Conservation (phyloP, 345 rosid genomes). For the Dipteronia sinensis region DNA sequence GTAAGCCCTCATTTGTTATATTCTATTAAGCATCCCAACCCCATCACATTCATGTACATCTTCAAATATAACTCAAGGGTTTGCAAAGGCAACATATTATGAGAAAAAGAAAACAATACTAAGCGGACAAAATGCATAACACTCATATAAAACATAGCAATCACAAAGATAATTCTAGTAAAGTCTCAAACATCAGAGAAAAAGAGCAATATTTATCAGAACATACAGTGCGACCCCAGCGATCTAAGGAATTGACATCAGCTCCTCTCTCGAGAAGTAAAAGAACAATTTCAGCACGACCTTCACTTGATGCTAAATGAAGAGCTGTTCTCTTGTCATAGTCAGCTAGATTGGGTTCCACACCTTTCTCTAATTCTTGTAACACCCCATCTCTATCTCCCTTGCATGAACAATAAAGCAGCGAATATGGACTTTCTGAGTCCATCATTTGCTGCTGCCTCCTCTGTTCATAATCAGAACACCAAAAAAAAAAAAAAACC, state of each 20-base stretch:
- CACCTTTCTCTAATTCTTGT: slow-evolving; percentile 55
- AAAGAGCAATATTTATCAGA: not conserved
- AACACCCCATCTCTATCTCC: slow-evolving; percentile 54
- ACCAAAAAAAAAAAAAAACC: no score
- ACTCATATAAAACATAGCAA: not conserved
- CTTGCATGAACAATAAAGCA: slow-evolving; percentile 55
- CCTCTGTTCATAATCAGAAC: slow-evolving; percentile 20
- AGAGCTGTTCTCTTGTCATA: slow-evolving; percentile 72
- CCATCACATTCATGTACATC: not conserved
- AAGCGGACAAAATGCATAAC: not conserved
- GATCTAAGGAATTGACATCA: slow-evolving; percentile 56
- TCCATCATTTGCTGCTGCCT: slow-evolving; percentile 29
- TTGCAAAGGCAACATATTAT: not conserved
- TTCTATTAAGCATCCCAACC: not conserved
- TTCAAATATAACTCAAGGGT: not conserved
- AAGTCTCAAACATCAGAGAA: not conserved
- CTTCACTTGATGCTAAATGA: slow-evolving; percentile 66
- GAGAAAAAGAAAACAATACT: not conserved
- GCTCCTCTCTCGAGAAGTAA: slow-evolving; percentile 64
- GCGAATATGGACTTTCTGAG: slow-evolving; percentile 46
- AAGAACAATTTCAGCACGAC: slow-evolving; percentile 50
- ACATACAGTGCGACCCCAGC: slow-evolving; percentile 75
- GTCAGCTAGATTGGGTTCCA: slow-evolving; percentile 48
- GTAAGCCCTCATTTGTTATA: not conserved
- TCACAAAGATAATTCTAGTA: not conserved